Evolutionary conservation across 1,284 basidiomycete genomes (phyloP).

Genomic region (Ustilago shanxiensis): DNA sequence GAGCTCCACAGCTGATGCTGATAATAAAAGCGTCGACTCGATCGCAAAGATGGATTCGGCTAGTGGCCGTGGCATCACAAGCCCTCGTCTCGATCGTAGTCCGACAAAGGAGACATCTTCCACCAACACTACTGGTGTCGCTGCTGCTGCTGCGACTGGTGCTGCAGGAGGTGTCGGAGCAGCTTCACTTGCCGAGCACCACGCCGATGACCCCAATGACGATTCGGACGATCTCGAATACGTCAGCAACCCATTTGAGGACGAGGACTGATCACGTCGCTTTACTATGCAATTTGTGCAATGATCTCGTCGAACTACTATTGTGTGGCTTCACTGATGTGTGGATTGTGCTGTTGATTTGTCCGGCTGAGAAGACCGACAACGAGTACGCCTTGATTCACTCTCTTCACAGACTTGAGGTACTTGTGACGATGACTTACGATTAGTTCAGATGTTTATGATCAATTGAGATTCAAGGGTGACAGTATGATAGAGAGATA

Average conservation of each 20-base stretch:
- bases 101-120: constrained; percentile 20
- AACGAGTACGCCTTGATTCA: too few species aligned
- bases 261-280: constrained; percentile 48
- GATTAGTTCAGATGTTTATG: not conserved
- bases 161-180: constrained; percentile 11
- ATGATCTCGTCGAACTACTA: not conserved
- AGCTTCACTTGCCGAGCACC: constrained; percentile 8
- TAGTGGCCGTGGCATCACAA: constrained; percentile 43
- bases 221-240: constrained; percentile 62
- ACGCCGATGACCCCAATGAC: constrained; percentile 36
- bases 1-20: not conserved
- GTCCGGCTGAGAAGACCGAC: too few species aligned
- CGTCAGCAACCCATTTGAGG: constrained; percentile 64
- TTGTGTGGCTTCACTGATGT: too few species aligned
- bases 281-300: not conserved
- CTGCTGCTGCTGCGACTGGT: constrained; percentile 9
- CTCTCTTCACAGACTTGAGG: too few species aligned
- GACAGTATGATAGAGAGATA: not conserved
- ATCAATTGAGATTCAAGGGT: not conserved
- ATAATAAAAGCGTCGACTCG: constrained; percentile 24
- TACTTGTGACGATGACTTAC: too few species aligned
- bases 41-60: constrained; percentile 51
- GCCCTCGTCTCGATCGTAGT: constrained; percentile 22
- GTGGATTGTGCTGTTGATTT: too few species aligned
- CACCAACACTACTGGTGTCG: constrained; percentile 9